A percentile compares a stretch with the other conserved stretches of the same genome.
phyloP scores from a whole-genome alignment of 2,329 filamentous ascomycete species.

The Nigrospora oryzae region DNA sequence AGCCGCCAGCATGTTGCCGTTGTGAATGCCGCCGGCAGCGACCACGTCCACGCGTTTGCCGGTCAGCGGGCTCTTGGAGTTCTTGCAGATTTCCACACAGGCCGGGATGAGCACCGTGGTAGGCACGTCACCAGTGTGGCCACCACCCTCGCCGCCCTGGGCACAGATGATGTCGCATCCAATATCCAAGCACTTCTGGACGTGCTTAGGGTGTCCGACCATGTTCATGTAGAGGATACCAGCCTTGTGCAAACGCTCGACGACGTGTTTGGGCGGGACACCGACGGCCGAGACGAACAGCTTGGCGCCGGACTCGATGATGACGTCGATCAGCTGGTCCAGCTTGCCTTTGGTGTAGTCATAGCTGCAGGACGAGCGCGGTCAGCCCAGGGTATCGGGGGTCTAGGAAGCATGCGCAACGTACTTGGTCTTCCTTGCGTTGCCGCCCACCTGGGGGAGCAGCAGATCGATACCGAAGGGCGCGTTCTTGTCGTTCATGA shows the following conservation, averaged over 20 bases:
- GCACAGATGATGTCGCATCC: constrained; percentile 97
- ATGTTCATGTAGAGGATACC: constrained; percentile 99
- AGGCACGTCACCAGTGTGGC: constrained; percentile 90
- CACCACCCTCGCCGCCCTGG: constrained; percentile 94
- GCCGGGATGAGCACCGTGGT: constrained; percentile 89
- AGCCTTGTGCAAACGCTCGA: constrained; percentile 80
- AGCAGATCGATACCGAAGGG: constrained; percentile 93
- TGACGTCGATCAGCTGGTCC: constrained; percentile 77
- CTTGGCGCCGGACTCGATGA: constrained; percentile 84
- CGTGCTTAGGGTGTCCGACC: constrained; percentile 99
- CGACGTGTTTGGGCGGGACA: constrained; percentile 78
- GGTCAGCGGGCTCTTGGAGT: constrained; percentile 78
- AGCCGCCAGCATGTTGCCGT: constrained; percentile 82
- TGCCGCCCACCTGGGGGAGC: constrained; percentile 89
- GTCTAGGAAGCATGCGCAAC: constrained; percentile 12
- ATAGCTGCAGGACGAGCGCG: constrained; percentile 53
- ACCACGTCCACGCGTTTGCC: constrained; percentile 84
- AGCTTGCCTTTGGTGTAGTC: constrained; percentile 99
- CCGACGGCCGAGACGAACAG: constrained; percentile 97
- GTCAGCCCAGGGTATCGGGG: constrained; percentile 5
- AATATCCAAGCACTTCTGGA: constrained; percentile 86
- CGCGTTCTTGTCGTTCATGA: constrained; percentile 80
- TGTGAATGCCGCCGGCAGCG: constrained; percentile 89
- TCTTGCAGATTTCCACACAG: constrained; percentile 73
- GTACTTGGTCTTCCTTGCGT: constrained; percentile 86